Base-by-base conservation (phyloP, 2,329 filamentous ascomycete species). In the Rhinocladiella mackenziei region DNA sequence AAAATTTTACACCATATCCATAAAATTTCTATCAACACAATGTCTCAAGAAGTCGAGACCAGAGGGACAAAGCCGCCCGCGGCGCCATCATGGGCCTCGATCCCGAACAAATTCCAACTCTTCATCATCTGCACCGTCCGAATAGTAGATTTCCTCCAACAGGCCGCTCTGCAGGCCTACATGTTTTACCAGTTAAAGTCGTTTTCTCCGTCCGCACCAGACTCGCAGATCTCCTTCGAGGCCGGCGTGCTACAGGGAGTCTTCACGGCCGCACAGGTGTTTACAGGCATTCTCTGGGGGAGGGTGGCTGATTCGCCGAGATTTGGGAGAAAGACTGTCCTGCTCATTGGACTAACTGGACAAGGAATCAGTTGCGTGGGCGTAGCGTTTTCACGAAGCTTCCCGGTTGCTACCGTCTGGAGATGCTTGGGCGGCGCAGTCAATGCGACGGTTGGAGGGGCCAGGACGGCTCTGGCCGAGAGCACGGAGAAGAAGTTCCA, bases 181-280 rank as follows among this genome's bases (percentile, higher is more conserved):
- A 81, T 88, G 72, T 89, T 83, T 65, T 89, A 87, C 62, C 84
- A 87, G 60, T 73, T 91, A 17, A 78, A 79, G 57, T 87, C 81
- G 53, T 87, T 89, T 56, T 71, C 80, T 3, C 67, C 66, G 8
- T 66, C 60, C 15, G 61, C 68, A 5, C 60, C 69, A 1, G 71
- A 77, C 28, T 68, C 68, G 2, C 77, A 74, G 4, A 85, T 89
- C 52, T 76, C 85, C 1, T 73, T 74, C 39, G 84, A 89, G 61
- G 81, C 83, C 1, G 85, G 85, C 17, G 64, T 88, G 1, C 69
- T 89, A 17, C 77, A 83, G 25, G 83, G 83, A 11, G 79, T 80
- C 20, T 89, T 89, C 60, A 86, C 82, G 0, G 80, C 78, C 0
- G 80, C 81, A 0, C 85, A 91, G 60, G 86, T 87, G 58, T 60